Evolutionary conservation across 805 yeast species (phyloP).

Genomic region (Maudiozyma pseudohumilis): DNA sequence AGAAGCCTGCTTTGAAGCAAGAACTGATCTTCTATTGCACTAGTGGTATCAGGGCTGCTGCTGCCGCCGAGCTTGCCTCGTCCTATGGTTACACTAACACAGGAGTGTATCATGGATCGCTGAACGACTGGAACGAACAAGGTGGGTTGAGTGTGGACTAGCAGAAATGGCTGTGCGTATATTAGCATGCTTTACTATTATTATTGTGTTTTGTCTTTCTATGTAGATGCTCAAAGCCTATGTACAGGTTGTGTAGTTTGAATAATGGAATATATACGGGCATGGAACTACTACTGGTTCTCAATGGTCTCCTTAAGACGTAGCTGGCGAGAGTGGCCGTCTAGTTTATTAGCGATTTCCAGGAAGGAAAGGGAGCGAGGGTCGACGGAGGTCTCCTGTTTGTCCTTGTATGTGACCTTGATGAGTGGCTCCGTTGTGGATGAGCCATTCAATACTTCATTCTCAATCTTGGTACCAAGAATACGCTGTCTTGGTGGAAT

Average conservation of each 20-base stretch:
- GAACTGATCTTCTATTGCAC: constrained; percentile 84
- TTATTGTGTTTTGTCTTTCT: too few relatives aligned
- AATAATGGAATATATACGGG: background rate
- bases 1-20: constrained; percentile 59
- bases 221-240: too few relatives aligned
- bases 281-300: constrained; percentile 11
- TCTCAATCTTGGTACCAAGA: constrained; percentile 46
- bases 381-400: constrained; percentile 55
- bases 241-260: too few relatives aligned
- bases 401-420: constrained; percentile 77
- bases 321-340: constrained; percentile 73
- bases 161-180: too few relatives aligned
- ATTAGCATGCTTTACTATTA: too few relatives aligned
- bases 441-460: constrained; percentile 43
- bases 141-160: too few relatives aligned
- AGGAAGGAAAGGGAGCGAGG: constrained; percentile 46
- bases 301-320: constrained; percentile 64
- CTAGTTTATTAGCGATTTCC: constrained; percentile 60
- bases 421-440: constrained; percentile 51
- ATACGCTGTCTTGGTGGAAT: constrained; percentile 68
- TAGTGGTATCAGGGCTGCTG: constrained; percentile 84
- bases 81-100: constrained; percentile 82
- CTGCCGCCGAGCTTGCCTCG: constrained; percentile 84
- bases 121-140: constrained; percentile 89
- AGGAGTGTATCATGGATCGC: constrained; percentile 81